A percentile compares a stretch with the other conserved stretches of the same genome.
These are phyloP conservation scores for Ustilago curta DNA, from an alignment of 1,284 basidiomycete genomes.

Conservation along the genomic window DNA sequence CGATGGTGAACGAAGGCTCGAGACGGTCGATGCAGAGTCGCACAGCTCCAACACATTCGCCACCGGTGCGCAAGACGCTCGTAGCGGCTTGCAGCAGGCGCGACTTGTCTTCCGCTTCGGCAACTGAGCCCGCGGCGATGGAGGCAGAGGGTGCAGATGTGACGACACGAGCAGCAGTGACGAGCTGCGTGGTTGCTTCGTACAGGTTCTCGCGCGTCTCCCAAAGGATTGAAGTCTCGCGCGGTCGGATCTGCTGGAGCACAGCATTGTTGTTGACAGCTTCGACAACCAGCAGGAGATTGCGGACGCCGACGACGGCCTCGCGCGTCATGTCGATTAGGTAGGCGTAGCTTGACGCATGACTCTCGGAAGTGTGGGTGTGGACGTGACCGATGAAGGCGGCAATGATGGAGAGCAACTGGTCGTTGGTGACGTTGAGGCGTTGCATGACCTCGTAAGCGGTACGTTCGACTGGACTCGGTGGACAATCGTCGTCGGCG, in stretches of 20 bases:
- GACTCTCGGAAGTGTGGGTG: constrained; percentile 85
- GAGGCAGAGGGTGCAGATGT: constrained; percentile 71
- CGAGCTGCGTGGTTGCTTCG: constrained; percentile 84
- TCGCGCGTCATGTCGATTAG: constrained; percentile 93
- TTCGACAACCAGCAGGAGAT: constrained; percentile 90
- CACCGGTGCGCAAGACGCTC: constrained; percentile 77
- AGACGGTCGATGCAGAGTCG: constrained; percentile 57
- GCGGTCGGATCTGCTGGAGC: constrained; percentile 49
- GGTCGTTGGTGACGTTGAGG: constrained; percentile 74
- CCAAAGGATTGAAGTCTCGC: constrained; percentile 56
- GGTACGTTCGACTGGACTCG: constrained; percentile 77
- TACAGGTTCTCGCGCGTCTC: constrained; percentile 85
- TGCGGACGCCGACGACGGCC: constrained; percentile 91
- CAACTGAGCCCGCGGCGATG: constrained; percentile 71
- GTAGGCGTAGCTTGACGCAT: constrained; percentile 86
- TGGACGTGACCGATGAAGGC: constrained; percentile 97
- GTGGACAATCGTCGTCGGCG: constrained; percentile 74
- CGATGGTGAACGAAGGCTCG: constrained; percentile 39
- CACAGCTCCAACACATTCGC: constrained; percentile 62
- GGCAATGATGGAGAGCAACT: constrained; percentile 88
- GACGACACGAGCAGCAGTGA: constrained; percentile 81
- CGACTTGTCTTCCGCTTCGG: constrained; percentile 83
- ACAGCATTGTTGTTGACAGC: constrained; percentile 70
- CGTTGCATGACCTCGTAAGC: constrained; percentile 73
- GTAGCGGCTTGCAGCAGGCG: constrained; percentile 84